These are phyloP conservation scores for Aspergillus viridinutans DNA, from an alignment of 2,329 filamentous ascomycete species.

Conservation along the genomic window DNA sequence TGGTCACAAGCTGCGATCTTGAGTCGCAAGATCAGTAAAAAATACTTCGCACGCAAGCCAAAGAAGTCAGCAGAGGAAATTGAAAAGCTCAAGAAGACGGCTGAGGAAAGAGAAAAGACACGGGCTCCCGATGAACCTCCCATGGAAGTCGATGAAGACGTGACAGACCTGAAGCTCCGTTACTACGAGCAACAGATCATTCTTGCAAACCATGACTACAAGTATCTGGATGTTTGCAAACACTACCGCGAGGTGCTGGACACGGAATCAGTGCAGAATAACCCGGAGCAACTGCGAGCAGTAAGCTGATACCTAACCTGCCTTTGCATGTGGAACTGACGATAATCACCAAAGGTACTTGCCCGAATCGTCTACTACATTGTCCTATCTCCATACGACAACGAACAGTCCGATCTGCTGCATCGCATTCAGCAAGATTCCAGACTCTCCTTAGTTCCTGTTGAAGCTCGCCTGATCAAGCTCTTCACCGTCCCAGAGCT, in stretches of 20 bases:
- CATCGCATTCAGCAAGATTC: conserved; percentile 86
- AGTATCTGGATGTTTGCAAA: conserved; percentile 97
- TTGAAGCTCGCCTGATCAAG: conserved; percentile 82
- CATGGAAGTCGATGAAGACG: conserved; percentile 76
- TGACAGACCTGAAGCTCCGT: conserved; percentile 89
- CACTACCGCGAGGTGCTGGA: conserved; percentile 96
- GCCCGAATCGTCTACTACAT: conserved; percentile 97
- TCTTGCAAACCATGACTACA: conserved; percentile 92
- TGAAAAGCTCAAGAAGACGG: conserved; percentile 84
- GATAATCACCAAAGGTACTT: conserved; percentile 59
- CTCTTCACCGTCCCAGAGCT: conserved; percentile 93
- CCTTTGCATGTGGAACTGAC: conserved; percentile 4
- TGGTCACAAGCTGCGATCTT: conserved; percentile 95
- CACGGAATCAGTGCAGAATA: conserved; percentile 90
- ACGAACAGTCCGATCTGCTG: conserved; percentile 95
- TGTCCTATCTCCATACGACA: conserved; percentile 94
- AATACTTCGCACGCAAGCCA: conserved; percentile 82
- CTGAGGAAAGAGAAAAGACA: conserved; percentile 70
- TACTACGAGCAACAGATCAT: conserved; percentile 98
- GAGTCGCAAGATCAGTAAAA: conserved; percentile 93
- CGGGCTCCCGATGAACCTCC: conserved; percentile 72
- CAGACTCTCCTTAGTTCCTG: conserved; percentile 70
- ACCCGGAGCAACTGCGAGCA: conserved; percentile 76
- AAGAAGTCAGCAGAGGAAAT: conserved; percentile 87
- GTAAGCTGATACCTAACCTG: conserved; percentile 52